Conservation (phyloP, 1,284 basidiomycete species). For the Sphaerobolus stellatus region DNA sequence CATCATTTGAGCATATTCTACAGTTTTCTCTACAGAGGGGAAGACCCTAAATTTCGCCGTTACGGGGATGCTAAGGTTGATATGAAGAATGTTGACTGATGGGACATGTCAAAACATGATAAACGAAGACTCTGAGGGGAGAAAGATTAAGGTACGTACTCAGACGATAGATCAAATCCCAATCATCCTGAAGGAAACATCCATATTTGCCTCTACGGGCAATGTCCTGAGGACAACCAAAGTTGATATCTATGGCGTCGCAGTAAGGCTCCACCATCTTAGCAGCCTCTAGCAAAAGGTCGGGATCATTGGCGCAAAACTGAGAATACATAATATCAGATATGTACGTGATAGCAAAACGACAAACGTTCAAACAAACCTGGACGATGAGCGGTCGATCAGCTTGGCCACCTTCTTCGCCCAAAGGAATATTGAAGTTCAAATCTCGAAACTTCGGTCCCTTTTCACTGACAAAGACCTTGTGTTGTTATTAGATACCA, state of each 20-base stretch:
- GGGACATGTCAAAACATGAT: background rate
- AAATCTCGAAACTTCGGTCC: constrained; percentile 57
- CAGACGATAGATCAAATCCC: constrained; percentile 80
- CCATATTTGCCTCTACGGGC: constrained; percentile 88
- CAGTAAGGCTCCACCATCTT: constrained; percentile 71
- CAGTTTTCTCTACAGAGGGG: constrained; percentile 80
- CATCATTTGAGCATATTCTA: constrained; percentile 93
- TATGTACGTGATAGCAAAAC: background rate
- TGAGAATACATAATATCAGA: constrained; percentile 21
- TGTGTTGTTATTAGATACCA: background rate
- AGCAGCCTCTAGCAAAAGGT: constrained; percentile 75
- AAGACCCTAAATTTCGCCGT: constrained; percentile 97
- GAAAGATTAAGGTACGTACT: constrained; percentile 67
- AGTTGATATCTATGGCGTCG: constrained; percentile 93
- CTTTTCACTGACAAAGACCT: constrained; percentile 66
- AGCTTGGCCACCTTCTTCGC: constrained; percentile 61
- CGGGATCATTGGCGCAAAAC: constrained; percentile 91
- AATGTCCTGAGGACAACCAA: constrained; percentile 97
- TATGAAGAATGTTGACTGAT: constrained; percentile 81
- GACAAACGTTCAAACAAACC: constrained; percentile 54
- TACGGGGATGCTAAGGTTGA: constrained; percentile 83
- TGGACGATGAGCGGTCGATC: constrained; percentile 91
- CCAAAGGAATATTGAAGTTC: constrained; percentile 67
- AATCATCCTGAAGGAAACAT: constrained; percentile 91
- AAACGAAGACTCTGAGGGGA: background rate